phyloP scores from a whole-genome alignment of 2,329 filamentous ascomycete genomes.

The Anthostomella pinea region DNA sequence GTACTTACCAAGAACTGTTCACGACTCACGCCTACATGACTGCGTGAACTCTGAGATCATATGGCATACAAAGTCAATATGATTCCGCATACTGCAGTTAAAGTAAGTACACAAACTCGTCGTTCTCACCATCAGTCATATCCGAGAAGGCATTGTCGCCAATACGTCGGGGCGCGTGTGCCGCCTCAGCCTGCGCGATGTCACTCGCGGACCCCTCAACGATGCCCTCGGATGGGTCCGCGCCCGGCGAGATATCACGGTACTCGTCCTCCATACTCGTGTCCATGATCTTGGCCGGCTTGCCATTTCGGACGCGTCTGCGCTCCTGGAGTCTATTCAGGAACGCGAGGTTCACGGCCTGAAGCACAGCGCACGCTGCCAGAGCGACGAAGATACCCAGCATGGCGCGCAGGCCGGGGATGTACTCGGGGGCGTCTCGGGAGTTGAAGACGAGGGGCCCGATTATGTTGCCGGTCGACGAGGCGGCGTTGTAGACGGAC shows the following conservation, averaged over 20 bases:
- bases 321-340: slow-evolving; percentile 56
- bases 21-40: too few species aligned
- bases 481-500: slow-evolving; percentile 61
- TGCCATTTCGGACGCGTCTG: slow-evolving; percentile 56
- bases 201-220: slow-evolving; percentile 39
- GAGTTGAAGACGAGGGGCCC: slow-evolving; percentile 61
- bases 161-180: slow-evolving; percentile 25
- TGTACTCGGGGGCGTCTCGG: slow-evolving; percentile 57
- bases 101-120: slow-evolving; percentile 54
- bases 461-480: slow-evolving; percentile 63
- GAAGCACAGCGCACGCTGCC: slow-evolving; percentile 49
- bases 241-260: slow-evolving; percentile 33
- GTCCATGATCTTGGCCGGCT: slow-evolving; percentile 57
- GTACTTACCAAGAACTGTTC: too few species aligned
- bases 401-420: slow-evolving; percentile 53
- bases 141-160: slow-evolving; percentile 55
- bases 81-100: too few species aligned
- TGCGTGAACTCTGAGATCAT: too few species aligned
- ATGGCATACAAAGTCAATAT: too few species aligned
- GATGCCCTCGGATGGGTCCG: slow-evolving; percentile 50
- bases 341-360: slow-evolving; percentile 52
- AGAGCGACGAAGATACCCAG: slow-evolving; percentile 54
- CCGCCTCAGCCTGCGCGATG: slow-evolving; percentile 9
- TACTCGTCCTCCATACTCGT: slow-evolving; percentile 58
- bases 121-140: slow-evolving; percentile 64